Percentiles rank a stretch among this genome's conserved stretches.
Conservation (phyloP, 495 filamentous ascomycete genomes). For the Parathielavia hyrcaniae region DNA sequence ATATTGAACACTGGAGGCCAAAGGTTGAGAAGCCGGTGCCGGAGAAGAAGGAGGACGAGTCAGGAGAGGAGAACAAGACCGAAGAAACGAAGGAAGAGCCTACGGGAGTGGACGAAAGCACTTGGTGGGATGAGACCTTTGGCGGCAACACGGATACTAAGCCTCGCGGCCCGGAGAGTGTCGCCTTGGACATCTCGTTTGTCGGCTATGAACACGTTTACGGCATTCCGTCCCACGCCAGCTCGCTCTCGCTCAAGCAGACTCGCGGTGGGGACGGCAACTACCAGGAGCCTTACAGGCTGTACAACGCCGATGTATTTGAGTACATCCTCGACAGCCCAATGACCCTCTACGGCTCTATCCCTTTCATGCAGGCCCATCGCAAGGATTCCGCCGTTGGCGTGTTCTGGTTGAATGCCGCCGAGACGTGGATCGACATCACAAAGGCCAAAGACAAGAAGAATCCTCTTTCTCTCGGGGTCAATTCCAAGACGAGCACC, state of each 20-base stretch:
- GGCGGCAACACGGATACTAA: slow-evolving; percentile 91
- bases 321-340: slow-evolving; percentile 95
- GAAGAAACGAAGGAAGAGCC: slow-evolving; percentile 29
- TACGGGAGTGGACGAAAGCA: slow-evolving; percentile 63
- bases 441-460: slow-evolving; percentile 67
- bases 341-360: slow-evolving; percentile 96
- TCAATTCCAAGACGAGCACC: slow-evolving; percentile 61
- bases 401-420: slow-evolving; percentile 97
- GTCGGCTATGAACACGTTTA: slow-evolving; percentile 87
- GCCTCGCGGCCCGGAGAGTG: slow-evolving; percentile 79
- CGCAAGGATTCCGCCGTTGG: slow-evolving; percentile 88
- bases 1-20: slow-evolving; percentile 90
- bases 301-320: slow-evolving; percentile 96
- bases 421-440: slow-evolving; percentile 96
- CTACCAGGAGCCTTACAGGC: slow-evolving; percentile 84
- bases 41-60: slow-evolving; percentile 49
- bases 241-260: slow-evolving; percentile 77
- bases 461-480: slow-evolving; percentile 73
- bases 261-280: slow-evolving; percentile 82
- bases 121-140: slow-evolving; percentile 96
- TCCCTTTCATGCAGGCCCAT: slow-evolving; percentile 96
- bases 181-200: slow-evolving; percentile 86
- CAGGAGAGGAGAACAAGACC: slow-evolving; percentile 32
- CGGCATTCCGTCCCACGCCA: slow-evolving; percentile 91
- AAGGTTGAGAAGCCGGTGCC: slow-evolving; percentile 65